These are phyloP conservation scores for Mycosphaerelloides madeirae DNA, from an alignment of 2,329 filamentous ascomycete genomes.

Conservation along the genomic window DNA sequence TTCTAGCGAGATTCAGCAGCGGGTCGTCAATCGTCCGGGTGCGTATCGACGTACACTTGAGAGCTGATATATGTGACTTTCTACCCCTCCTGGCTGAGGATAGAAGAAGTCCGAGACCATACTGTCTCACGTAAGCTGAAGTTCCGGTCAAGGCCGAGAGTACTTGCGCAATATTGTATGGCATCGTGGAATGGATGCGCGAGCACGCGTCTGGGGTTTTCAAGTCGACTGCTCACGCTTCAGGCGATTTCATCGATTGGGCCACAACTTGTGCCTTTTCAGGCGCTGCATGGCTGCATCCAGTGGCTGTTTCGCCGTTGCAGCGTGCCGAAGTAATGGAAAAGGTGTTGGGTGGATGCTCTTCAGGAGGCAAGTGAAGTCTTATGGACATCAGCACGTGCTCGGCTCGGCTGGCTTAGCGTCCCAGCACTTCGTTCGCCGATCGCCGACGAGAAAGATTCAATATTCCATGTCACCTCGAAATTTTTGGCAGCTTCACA, in stretches of 20 bases:
- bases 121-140: slow-evolving; percentile 37
- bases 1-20: slow-evolving; percentile 52
- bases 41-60: slow-evolving; percentile 58
- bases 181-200: slow-evolving; percentile 43
- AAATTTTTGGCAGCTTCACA: neutral
- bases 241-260: slow-evolving; percentile 6
- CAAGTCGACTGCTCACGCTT: neutral
- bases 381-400: neutral
- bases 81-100: slow-evolving; percentile 88
- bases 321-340: neutral
- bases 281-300: slow-evolving; percentile 8
- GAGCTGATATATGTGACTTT: slow-evolving; percentile 97
- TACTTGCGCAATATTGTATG: slow-evolving; percentile 65
- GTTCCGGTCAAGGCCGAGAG: neutral
- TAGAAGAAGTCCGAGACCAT: slow-evolving; percentile 99
- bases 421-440: slow-evolving; percentile 3
- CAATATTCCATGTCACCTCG: neutral
- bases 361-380: neutral
- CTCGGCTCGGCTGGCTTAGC: neutral
- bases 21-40: too few species aligned
- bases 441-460: slow-evolving; percentile 5
- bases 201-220: too few species aligned
- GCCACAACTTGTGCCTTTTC: slow-evolving; percentile 2
- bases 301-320: too few species aligned
- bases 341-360: neutral